A percentile compares a stretch with the other conserved stretches of the same genome.
These are phyloP conservation scores for Suaeda aralocaspica DNA, from an alignment of 148 eudicot genomes.

Conservation along the genomic window DNA sequence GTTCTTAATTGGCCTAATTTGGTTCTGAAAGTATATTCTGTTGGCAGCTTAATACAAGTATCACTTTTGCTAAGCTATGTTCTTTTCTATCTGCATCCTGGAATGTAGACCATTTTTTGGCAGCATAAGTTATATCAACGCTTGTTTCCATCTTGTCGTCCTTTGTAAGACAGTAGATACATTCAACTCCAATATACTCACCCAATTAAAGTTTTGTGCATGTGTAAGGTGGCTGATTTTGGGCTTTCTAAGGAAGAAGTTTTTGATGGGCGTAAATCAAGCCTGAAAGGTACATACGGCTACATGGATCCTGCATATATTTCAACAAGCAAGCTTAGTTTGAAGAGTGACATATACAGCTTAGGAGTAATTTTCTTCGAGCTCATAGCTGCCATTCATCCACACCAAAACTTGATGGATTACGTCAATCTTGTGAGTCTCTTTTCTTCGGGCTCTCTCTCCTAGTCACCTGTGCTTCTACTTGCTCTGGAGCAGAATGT, in stretches of 20 bases:
- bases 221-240: slow-evolving; percentile 88
- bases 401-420: slow-evolving; percentile 92
- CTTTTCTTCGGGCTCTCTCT: not conserved
- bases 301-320: slow-evolving; percentile 92
- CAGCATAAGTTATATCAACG: not conserved
- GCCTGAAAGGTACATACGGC: slow-evolving; percentile 96
- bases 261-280: slow-evolving; percentile 72
- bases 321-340: slow-evolving; percentile 67
- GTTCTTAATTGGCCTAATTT: not conserved
- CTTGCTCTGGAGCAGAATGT: not conserved
- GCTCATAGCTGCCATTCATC: slow-evolving; percentile 91
- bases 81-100: not conserved
- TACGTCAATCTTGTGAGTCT: slow-evolving; percentile 83
- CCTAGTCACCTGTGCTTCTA: not conserved
- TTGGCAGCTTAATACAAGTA: not conserved
- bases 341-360: slow-evolving; percentile 92
- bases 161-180: no score
- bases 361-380: slow-evolving; percentile 90
- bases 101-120: not conserved
- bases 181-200: no score
- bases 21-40: not conserved
- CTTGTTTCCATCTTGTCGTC: not conserved
- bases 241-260: slow-evolving; percentile 89
- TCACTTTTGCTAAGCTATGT: not conserved
- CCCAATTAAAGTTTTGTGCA: not conserved